Percentiles rank a stretch among this genome's conserved stretches.
Conservation (phyloP, 176 grass and related monocot species). For the Cenchrus fungigraminus region DNA sequence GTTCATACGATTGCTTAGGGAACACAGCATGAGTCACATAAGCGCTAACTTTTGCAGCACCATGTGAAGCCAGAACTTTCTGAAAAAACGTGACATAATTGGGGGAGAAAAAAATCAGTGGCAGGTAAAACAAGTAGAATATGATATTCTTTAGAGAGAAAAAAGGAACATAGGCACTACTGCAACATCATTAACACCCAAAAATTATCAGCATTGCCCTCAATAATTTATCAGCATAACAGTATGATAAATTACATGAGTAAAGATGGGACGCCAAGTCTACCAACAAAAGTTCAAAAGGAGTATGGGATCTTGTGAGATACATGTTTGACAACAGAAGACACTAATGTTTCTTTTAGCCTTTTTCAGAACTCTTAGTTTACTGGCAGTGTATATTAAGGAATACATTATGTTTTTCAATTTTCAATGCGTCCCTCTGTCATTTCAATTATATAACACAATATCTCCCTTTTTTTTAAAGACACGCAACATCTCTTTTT, state of each 20-base stretch:
- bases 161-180: neutral
- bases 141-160: neutral
- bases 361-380: neutral
- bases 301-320: neutral
- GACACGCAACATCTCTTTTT: no score
- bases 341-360: neutral
- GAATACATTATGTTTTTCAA: neutral
- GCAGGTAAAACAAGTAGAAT: neutral
- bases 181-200: neutral
- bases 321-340: neutral
- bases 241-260: neutral
- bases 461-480: neutral
- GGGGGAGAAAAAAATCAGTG: neutral
- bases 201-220: neutral
- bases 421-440: neutral
- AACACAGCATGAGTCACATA: slow-evolving; percentile 97
- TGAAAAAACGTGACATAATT: neutral
- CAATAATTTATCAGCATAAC: neutral
- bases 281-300: slow-evolving; percentile 3
- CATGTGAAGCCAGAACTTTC: slow-evolving; percentile 65
- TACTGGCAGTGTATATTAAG: neutral
- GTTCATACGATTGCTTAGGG: slow-evolving; percentile 75
- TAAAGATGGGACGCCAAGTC: neutral
- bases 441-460: neutral
- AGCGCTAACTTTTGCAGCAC: slow-evolving; percentile 90